Evolutionary conservation across 352 stramenopile genomes (phyloP).

Genomic region (Phytophthora kernoviae): DNA sequence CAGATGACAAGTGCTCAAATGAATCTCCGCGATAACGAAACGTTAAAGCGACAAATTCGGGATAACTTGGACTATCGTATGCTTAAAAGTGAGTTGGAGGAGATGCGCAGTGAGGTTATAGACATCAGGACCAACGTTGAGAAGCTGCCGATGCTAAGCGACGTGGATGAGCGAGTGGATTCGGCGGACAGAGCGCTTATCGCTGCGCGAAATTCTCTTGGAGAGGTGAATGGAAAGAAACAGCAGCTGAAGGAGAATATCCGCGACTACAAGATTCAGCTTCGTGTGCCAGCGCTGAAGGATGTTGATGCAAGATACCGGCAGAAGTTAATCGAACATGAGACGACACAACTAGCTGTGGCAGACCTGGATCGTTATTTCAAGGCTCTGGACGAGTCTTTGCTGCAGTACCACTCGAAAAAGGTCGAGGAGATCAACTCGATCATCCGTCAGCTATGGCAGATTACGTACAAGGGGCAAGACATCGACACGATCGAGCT

Average conservation of each 20-base stretch:
- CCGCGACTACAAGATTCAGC: constrained; percentile 64
- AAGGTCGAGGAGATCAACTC: constrained; percentile 99
- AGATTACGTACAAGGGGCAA: constrained; percentile 98
- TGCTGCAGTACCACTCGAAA: constrained; percentile 97
- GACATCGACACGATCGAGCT: constrained; percentile 99
- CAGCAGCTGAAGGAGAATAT: constrained; percentile 60
- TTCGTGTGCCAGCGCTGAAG: constrained; percentile 79
- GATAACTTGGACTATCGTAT: constrained; percentile 81
- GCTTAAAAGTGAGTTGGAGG: constrained; percentile 53
- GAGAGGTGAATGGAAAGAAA: constrained; percentile 53
- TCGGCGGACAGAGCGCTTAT: constrained; percentile 36
- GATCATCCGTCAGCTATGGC: constrained; percentile 98
- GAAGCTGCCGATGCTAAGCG: constrained; percentile 47
- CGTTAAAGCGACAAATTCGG: constrained; percentile 69
- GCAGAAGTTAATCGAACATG: constrained; percentile 94
- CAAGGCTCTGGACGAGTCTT: constrained; percentile 93
- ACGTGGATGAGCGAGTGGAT: constrained; percentile 54
- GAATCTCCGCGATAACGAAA: constrained; percentile 56
- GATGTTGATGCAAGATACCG: constrained; percentile 95
- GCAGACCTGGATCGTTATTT: constrained; percentile 98
- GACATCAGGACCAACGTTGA: constrained; percentile 53
- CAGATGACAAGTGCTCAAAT: constrained; percentile 47
- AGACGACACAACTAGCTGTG: constrained; percentile 96
- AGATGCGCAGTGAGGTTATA: constrained; percentile 40
- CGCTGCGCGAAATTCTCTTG: constrained; percentile 37